Evolutionary conservation across 805 yeast genomes (phyloP), one percentile per base, ranked within the genome.

Genomic region (Kurtzmaniella fragi): DNA sequence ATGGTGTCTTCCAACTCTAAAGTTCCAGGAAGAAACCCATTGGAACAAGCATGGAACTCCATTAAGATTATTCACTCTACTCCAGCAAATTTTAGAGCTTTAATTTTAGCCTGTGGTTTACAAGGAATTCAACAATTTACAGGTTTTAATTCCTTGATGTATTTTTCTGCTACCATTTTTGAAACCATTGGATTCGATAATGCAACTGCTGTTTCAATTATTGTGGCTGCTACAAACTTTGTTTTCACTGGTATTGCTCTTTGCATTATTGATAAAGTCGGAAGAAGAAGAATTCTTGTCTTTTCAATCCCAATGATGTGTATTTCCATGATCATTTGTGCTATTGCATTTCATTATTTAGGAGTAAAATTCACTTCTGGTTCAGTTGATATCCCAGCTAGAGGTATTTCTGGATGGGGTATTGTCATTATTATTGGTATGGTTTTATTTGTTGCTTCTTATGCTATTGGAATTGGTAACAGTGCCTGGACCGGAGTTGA

Each of bases 401-500:
- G 67, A 15, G 78, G 79, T 5, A 79, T 82, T 39, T 65, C 79
- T 20, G 80, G 88, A 2, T 90, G 97, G 96, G 95, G 96, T 15
- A 77, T 85, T 45, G 80, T 90, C 12, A 79, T 91, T 39, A 83
- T 93, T 46, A 72, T 89, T 29, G 81, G 88, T 38, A 89, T 90
- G 86, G 87, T 91, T 46, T 59, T 79, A 31, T 93, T 71, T 56
- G 96, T 90, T 34, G 96, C 95, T 2, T 80, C 83, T 39, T 91
- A 90, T 59, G 96, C 97, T 35, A 70, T 87, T 48, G 98, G 98
- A 49, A 86, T 90, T 49, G 99, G 99, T 65, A 90, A 91, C 61
- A 93, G 88, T 40, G 97, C 98, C 41, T 91, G 99, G 99, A 96
- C 91, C 58, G 97, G 93, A 57, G 84, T 91, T 41, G 99, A 91